Conservation (phyloP, 352 stramenopile genomes). For the Phytophthora uliginosa region DNA sequence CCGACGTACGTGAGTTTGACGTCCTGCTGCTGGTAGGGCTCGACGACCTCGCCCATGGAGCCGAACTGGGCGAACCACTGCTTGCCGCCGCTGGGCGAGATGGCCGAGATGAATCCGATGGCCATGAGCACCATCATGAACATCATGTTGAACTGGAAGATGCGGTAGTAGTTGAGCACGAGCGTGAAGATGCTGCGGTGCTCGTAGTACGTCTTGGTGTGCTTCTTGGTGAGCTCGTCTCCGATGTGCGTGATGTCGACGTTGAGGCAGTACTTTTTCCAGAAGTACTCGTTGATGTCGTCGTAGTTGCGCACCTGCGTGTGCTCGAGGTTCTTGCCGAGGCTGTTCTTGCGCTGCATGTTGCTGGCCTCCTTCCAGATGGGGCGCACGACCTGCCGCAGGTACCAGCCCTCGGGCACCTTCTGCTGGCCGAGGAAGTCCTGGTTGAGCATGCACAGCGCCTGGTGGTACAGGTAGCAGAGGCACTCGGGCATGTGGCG, state of each 20-base stretch:
- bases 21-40: slow-evolving; percentile 60
- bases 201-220: slow-evolving; percentile 86
- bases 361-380: slow-evolving; percentile 75
- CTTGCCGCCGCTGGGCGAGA: slow-evolving; percentile 68
- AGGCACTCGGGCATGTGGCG: slow-evolving; percentile 97
- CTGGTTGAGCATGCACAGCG: slow-evolving; percentile 60
- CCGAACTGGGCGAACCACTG: slow-evolving; percentile 71
- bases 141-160: slow-evolving; percentile 88
- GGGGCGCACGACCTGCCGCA: slow-evolving; percentile 61
- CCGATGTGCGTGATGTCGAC: slow-evolving; percentile 64
- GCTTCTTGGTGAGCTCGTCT: slow-evolving; percentile 60
- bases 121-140: slow-evolving; percentile 74
- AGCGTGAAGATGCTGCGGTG: slow-evolving; percentile 82
- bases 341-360: slow-evolving; percentile 71
- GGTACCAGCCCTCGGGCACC: slow-evolving; percentile 61
- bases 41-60: slow-evolving; percentile 63
- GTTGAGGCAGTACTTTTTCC: slow-evolving; percentile 74
- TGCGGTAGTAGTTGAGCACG: slow-evolving; percentile 82
- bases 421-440: slow-evolving; percentile 67
- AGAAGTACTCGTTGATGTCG: slow-evolving; percentile 88
- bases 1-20: slow-evolving; percentile 74
- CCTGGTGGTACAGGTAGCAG: slow-evolving; percentile 97
- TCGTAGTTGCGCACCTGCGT: slow-evolving; percentile 82
- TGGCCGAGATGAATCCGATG: slow-evolving; percentile 66
- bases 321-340: slow-evolving; percentile 77